These are phyloP conservation scores for Arxiozyma slooffiae DNA, from an alignment of 1,139 yeast genomes.

Conservation along the genomic window DNA sequence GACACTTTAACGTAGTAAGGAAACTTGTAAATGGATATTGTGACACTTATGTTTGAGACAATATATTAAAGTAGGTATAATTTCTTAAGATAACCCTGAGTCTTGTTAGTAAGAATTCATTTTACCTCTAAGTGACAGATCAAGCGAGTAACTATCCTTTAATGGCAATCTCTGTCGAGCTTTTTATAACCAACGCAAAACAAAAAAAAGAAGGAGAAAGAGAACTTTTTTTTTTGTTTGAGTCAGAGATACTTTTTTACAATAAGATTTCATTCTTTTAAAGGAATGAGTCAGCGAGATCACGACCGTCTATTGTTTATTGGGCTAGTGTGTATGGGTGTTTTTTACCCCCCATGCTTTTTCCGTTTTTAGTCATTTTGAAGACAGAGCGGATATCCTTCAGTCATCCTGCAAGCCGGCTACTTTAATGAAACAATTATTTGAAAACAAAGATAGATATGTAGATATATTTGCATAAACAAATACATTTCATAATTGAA, in stretches of 20 bases:
- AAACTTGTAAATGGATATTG: neutral
- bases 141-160: slow-evolving; percentile 3
- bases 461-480: neutral
- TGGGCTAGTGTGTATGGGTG: neutral
- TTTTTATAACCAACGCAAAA: neutral
- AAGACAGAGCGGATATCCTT: too few relatives aligned
- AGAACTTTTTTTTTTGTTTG: too few relatives aligned
- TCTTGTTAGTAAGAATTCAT: too few relatives aligned
- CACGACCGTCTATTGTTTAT: neutral
- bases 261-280: slow-evolving; percentile 1
- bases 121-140: slow-evolving; percentile 2
- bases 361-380: neutral
- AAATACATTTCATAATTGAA: neutral
- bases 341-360: too few relatives aligned
- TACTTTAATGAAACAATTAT: too few relatives aligned
- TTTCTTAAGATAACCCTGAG: neutral
- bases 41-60: neutral
- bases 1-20: neutral
- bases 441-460: too few relatives aligned
- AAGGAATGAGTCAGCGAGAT: slow-evolving; percentile 9
- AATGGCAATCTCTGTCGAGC: slow-evolving; percentile 4
- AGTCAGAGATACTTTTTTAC: neutral
- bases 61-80: neutral
- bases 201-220: neutral
- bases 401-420: too few relatives aligned